Evolutionary conservation across 345 rosid species (phyloP).

Genomic region (Syzygium aqueum): DNA sequence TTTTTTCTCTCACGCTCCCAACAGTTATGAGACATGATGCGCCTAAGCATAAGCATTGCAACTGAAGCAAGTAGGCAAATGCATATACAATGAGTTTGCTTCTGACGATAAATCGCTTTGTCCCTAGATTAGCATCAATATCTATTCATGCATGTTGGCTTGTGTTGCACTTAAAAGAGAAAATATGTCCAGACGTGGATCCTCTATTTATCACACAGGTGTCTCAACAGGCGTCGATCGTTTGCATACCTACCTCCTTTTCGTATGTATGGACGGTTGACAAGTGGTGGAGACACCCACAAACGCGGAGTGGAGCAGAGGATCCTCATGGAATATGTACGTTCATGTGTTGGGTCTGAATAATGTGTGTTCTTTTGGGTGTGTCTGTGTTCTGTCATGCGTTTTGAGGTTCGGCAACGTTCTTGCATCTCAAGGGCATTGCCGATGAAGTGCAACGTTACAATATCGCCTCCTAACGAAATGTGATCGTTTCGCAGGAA

Average conservation of each 20-base stretch:
- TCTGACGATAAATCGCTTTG: not conserved
- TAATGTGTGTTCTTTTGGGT: not conserved
- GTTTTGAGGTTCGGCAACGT: not conserved
- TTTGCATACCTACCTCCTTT: not conserved
- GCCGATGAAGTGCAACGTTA: not conserved
- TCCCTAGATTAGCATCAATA: not conserved
- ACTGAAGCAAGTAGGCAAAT: not conserved
- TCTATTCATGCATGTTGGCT: not conserved
- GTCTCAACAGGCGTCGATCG: not conserved
- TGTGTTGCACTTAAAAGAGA: not conserved
- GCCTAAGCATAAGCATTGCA: not conserved
- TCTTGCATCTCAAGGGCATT: not conserved
- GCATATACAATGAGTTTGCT: not conserved
- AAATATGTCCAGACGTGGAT: not conserved
- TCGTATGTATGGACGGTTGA: not conserved
- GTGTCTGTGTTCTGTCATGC: not conserved
- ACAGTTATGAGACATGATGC: not conserved
- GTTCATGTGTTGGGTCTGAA: not conserved
- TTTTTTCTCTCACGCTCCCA: not conserved
- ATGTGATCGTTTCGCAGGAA: not conserved
- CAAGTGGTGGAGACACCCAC: not conserved
- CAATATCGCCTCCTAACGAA: not conserved
- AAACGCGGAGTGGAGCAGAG: not conserved
- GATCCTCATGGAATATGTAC: not conserved
- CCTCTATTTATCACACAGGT: not conserved